phyloP scores from a whole-genome alignment of 2,329 filamentous ascomycete species.

The Aspergillus piperis region DNA sequence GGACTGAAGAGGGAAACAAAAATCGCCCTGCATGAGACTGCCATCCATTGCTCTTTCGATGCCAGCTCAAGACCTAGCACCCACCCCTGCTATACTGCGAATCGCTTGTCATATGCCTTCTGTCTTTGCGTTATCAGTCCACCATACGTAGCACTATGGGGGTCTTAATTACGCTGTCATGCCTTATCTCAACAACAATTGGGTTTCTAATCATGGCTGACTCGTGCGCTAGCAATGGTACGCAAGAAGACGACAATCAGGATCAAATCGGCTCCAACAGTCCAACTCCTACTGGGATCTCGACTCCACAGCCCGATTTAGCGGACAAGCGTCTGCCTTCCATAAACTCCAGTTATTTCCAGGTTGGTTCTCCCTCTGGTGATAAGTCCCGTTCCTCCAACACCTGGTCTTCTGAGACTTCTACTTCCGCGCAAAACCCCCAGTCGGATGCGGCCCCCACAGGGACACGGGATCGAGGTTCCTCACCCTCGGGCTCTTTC shows the following conservation, averaged over 20 bases:
- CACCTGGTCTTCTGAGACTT: slow-evolving; percentile 38
- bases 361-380: slow-evolving; percentile 92
- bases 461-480: slow-evolving; percentile 27
- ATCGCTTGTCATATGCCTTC: not conserved
- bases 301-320: slow-evolving; percentile 89
- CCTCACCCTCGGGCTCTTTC: slow-evolving; percentile 43
- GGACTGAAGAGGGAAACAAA: not conserved
- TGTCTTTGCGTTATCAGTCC: not conserved
- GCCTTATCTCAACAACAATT: not conserved
- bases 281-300: slow-evolving; percentile 85
- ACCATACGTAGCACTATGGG: slow-evolving; percentile 7
- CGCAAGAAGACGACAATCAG: slow-evolving; percentile 44
- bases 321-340: slow-evolving; percentile 93
- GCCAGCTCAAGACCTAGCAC: not conserved
- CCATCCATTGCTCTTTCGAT: not conserved
- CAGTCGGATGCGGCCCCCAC: slow-evolving; percentile 28
- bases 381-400: slow-evolving; percentile 58
- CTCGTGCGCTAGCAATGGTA: slow-evolving; percentile 26
- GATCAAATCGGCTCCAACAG: slow-evolving; percentile 66
- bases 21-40: not conserved
- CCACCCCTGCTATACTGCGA: not conserved
- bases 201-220: slow-evolving; percentile 29
- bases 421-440: slow-evolving; percentile 26
- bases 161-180: slow-evolving; percentile 12
- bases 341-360: slow-evolving; percentile 95